Evolutionary conservation across 495 filamentous ascomycete genomes (phyloP), one percentile per base, ranked within the genome.

Genomic region (Neurospora pannonica): DNA sequence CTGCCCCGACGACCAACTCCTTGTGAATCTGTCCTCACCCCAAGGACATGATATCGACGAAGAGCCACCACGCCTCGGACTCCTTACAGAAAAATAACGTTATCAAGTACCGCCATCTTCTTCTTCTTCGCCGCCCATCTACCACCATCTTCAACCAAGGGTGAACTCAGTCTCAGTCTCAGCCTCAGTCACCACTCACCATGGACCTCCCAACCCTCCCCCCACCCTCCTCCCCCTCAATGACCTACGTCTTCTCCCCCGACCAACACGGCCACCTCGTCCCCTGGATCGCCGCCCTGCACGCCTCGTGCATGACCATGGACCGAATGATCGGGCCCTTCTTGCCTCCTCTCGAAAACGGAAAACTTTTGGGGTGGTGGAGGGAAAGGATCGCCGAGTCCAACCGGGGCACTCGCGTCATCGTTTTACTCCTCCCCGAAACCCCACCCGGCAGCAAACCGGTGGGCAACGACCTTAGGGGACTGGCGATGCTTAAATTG

Each of bases 321-420:
- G 82, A 84, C 75, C 75, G 76, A 43, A 82, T 81, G 76, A 76
- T 81, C 70, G 82, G 82, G 36, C 81, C 82, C 5, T 84, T 84
- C 60, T 74, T 84, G 21, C 81, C 81, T 15, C 83, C 83, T 0
- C 73, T 84, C 54, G 79, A 76, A 71, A 79, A 80, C 78, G 81
- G 81, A 46, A 84, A 82, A 73, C 80, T 84, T 38, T 75, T 84
- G 42, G 72, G 77, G 2, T 83, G 79, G 79, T 84, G 83, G 83
- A 82, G 77, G 74, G 80, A 82, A 13, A 62, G 80, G 17, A 82
- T 84, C 70, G 79, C 78, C 21, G 83, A 84, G 72, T 77, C 75
- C 11, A 75, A 73, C 46, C 72, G 38, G 19, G 81, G 77, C 73
- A 75, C 75, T 6, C 79, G 82, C 17, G 67, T 84, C 71, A 84